Base-by-base conservation (phyloP, 2,329 filamentous ascomycete species). In the Fusarium mangiferae region DNA sequence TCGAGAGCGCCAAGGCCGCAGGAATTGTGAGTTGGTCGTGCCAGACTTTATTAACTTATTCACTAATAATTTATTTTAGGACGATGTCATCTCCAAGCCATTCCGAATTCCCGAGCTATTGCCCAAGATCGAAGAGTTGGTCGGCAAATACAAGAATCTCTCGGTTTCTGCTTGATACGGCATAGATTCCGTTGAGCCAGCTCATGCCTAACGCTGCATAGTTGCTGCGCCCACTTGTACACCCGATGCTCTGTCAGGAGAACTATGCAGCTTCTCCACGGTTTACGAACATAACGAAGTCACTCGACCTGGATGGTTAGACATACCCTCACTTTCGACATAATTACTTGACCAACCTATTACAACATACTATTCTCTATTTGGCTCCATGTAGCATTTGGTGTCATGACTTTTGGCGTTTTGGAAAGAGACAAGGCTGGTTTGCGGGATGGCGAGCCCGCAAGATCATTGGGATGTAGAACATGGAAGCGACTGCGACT, bases 31-130 rank as follows among this genome's bases (percentile, higher is more conserved):
- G 89, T 86, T 48, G 12, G 33, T 33, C 8, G 15, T 39, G n/a
- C 11, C 17, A 35, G 17, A 18, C 24, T 38, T 22, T n/a, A 33
- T 55, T 12, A 45, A 15, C 17, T 24, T 17, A 1, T 9, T 49
- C 33, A 35, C 73, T 76, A 62, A 77, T 64, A 18, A 30, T 15
- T 30, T 14, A 39, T 24, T 24, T 11, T 20, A 91, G 88, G 91
- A 94, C 80, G 91, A 92, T 81, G 90, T 95, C 48, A 92, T 96
- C 41, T 91, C 92, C 3, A 96, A 96, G 79, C 93, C 94, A 7
- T 96, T 95, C 79, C 88, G 90, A n/a, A 91, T 93, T 59, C 87
- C 88, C n/a, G 91, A 94, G 62, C 81, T 94, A 59, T 85, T 93
- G 49, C 89, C 90, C 20, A 92, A 92, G 80, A 92, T 94, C 70